phyloP scores from a whole-genome alignment of 148 eudicot species.

The Vaccinium myrtillus region DNA sequence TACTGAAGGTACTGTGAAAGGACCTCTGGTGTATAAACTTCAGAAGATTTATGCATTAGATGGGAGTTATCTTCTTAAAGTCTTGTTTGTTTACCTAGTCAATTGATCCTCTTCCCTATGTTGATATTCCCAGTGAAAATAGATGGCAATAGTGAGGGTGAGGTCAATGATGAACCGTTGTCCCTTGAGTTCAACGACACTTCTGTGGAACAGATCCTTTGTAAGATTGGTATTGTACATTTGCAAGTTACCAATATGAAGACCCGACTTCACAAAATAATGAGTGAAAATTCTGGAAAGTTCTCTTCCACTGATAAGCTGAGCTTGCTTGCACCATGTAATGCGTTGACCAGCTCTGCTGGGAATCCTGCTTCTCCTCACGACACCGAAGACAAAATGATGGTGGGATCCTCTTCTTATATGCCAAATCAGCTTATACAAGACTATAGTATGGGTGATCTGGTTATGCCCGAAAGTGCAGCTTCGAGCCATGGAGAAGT shows the following conservation, averaged over 20 bases:
- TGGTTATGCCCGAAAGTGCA: slow-evolving; percentile 38
- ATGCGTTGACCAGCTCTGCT: slow-evolving; percentile 33
- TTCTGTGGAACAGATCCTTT: slow-evolving; percentile 51
- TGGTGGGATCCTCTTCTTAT: slow-evolving; percentile 28
- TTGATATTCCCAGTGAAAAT: slow-evolving; percentile 24
- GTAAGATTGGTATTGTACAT: slow-evolving; percentile 47
- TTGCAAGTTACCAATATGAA: slow-evolving; percentile 44
- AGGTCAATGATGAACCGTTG: slow-evolving; percentile 30
- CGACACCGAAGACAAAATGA: slow-evolving; percentile 22
- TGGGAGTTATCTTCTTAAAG: neutral
- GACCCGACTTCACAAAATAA: slow-evolving; percentile 45
- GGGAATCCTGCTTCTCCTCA: slow-evolving; percentile 26
- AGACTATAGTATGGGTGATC: slow-evolving; percentile 27
- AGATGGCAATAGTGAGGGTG: slow-evolving; percentile 30
- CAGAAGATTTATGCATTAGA: neutral
- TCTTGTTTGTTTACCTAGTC: neutral
- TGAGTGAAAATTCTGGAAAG: slow-evolving; percentile 45
- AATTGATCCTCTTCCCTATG: neutral
- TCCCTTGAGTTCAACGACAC: slow-evolving; percentile 43
- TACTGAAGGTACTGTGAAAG: neutral
- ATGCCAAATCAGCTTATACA: slow-evolving; percentile 35
- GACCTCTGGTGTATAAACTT: neutral
- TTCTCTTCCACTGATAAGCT: slow-evolving; percentile 28
- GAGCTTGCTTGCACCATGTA: slow-evolving; percentile 28
- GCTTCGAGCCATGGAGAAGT: slow-evolving; percentile 37